Percentiles rank a stretch among this genome's conserved stretches.
Evolutionary conservation across 2,329 filamentous ascomycete species (phyloP).

Genomic region (Escovopsis sp.): DNA sequence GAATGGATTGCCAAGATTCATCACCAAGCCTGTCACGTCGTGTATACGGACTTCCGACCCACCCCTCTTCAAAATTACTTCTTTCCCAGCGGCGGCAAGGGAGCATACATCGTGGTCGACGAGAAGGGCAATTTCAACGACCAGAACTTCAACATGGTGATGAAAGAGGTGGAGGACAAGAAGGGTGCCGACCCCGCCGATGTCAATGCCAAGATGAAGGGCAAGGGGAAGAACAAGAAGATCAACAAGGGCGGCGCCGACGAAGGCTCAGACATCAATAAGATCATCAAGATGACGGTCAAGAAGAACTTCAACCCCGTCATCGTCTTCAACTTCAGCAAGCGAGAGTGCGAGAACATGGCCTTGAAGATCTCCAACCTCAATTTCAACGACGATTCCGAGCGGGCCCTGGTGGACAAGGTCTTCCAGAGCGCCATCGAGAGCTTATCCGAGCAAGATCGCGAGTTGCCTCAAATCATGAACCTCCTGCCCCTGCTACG

Average conservation of each 20-base stretch:
- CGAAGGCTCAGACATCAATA: conserved; percentile 73
- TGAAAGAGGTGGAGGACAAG: conserved; percentile 76
- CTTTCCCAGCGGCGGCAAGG: conserved; percentile 82
- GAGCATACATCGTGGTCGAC: conserved; percentile 87
- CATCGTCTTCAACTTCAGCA: conserved; percentile 99
- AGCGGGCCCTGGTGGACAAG: conserved; percentile 85
- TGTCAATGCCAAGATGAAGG: conserved; percentile 63
- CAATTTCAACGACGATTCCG: conserved; percentile 90
- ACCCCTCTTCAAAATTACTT: conserved; percentile 97
- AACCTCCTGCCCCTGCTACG: conserved; percentile 80
- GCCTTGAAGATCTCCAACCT: conserved; percentile 76
- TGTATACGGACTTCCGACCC: conserved; percentile 96
- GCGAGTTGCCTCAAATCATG: conserved; percentile 73
- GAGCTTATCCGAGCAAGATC: conserved; percentile 83
- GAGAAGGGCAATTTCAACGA: conserved; percentile 95
- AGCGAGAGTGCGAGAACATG: conserved; percentile 85
- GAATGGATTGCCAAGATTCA: conserved; percentile 99
- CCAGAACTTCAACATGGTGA: conserved; percentile 93
- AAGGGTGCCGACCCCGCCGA: conserved; percentile 75
- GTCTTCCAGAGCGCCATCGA: conserved; percentile 91
- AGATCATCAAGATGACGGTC: conserved; percentile 99
- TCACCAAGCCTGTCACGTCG: conserved; percentile 93
- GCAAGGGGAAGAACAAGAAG: conserved; percentile 84
- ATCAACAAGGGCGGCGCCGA: conserved; percentile 74
- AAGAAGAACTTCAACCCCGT: conserved; percentile 93